phyloP scores from a whole-genome alignment of 2,329 filamentous ascomycete species.

The Xylogone sp. region DNA sequence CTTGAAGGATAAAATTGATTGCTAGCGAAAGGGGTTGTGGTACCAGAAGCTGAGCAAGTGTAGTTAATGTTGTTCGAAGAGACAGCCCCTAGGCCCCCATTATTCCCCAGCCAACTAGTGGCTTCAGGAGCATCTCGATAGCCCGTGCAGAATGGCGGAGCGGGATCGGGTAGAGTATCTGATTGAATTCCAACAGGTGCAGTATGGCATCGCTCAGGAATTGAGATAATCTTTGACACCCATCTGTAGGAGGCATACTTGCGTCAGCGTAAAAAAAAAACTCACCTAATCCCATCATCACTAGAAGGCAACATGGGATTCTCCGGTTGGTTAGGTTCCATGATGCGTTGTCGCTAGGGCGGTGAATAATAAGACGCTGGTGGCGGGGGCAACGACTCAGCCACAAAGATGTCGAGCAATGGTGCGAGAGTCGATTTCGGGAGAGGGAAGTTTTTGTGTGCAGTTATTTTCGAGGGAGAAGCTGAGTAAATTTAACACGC shows the following conservation, averaged over 20 bases:
- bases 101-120: too few relatives aligned
- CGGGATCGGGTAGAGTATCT: background rate
- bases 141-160: conserved; percentile 2
- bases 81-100: background rate
- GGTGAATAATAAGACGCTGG: background rate
- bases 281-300: background rate
- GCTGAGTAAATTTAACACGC: too few relatives aligned
- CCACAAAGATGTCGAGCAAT: conserved; percentile 4
- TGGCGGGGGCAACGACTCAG: background rate
- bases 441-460: background rate
- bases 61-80: conserved; percentile 3
- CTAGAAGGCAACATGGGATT: background rate
- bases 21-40: background rate
- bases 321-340: conserved; percentile 1
- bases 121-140: background rate
- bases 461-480: too few relatives aligned
- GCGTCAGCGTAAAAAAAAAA: conserved; percentile 16
- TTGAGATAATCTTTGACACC: too few relatives aligned
- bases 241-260: conserved; percentile 12
- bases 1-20: too few relatives aligned
- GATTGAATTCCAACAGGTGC: too few relatives aligned
- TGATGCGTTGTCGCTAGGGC: conserved; percentile 3
- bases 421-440: background rate
- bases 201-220: too few relatives aligned
- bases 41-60: conserved; percentile 2